These are phyloP conservation scores for Globisporangium viniferum DNA, from an alignment of 352 stramenopile genomes.

Conservation along the genomic window DNA sequence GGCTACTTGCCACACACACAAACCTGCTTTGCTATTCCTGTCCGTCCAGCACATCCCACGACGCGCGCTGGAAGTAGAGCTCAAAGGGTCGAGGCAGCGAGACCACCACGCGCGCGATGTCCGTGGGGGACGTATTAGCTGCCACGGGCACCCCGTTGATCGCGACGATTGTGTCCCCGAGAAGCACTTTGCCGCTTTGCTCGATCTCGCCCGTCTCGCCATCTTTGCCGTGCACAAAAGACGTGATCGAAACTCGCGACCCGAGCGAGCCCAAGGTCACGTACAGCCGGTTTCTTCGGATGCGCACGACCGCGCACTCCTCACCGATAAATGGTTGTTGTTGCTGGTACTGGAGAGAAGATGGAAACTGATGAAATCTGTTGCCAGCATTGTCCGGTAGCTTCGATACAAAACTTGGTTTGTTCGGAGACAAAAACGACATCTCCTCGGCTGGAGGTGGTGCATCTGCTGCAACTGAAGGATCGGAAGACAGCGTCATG, in stretches of 20 bases:
- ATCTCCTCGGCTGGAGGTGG: conserved; percentile 11
- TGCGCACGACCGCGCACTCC: conserved; percentile 32
- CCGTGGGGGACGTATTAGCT: conserved; percentile 26
- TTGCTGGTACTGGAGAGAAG: background rate
- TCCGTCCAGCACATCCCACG: conserved; percentile 52
- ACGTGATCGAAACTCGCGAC: conserved; percentile 51
- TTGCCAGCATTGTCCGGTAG: conserved; percentile 13
- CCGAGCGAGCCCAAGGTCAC: conserved; percentile 56
- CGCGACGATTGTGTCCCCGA: conserved; percentile 60
- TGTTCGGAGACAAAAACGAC: conserved; percentile 50
- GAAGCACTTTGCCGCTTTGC: conserved; percentile 57
- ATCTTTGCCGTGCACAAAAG: conserved; percentile 48
- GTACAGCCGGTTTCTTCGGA: conserved; percentile 41
- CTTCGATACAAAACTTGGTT: conserved; percentile 28
- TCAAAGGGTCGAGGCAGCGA: conserved; percentile 37
- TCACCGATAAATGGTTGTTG: background rate
- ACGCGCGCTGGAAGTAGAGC: conserved; percentile 59
- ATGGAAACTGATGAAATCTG: background rate
- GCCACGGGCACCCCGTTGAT: conserved; percentile 36
- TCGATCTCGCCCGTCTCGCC: conserved; percentile 64
- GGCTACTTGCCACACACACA: background rate
- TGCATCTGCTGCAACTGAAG: background rate
- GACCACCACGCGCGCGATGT: conserved; percentile 50
- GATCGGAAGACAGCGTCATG: background rate
- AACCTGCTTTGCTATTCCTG: background rate